A percentile compares a stretch with the other conserved stretches of the same genome.
Evolutionary conservation across 352 stramenopile species (phyloP).

Genomic region (Pythium apleroticum): DNA sequence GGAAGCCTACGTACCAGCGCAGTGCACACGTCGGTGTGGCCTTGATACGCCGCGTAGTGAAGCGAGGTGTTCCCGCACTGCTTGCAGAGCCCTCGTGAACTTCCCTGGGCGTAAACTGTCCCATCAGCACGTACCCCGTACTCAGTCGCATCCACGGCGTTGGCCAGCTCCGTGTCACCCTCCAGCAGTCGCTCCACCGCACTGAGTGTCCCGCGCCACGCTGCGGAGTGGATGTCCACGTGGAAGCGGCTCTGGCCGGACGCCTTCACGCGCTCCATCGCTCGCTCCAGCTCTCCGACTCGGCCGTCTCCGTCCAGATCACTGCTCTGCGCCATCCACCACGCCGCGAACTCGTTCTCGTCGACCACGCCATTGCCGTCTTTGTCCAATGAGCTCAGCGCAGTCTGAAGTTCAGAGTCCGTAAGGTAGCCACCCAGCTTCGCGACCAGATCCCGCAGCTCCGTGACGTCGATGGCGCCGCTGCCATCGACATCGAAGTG

Average conservation of each 20-base stretch:
- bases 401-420: constrained; percentile 34
- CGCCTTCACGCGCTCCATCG: constrained; percentile 51
- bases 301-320: constrained; percentile 44
- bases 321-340: constrained; percentile 43
- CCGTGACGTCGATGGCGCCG: constrained; percentile 47
- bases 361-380: constrained; percentile 56
- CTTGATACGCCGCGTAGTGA: constrained; percentile 80
- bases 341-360: constrained; percentile 54
- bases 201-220: constrained; percentile 47
- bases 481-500: constrained; percentile 61
- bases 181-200: constrained; percentile 47
- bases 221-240: constrained; percentile 67
- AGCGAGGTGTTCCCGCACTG: constrained; percentile 62
- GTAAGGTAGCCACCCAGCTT: constrained; percentile 60
- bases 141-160: constrained; percentile 45
- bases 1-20: constrained; percentile 33
- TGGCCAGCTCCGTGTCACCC: constrained; percentile 38
- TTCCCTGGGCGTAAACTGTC: no score
- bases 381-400: constrained; percentile 39
- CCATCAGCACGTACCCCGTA: constrained; percentile 42
- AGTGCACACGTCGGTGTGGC: constrained; percentile 39
- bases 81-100: no score
- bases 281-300: constrained; percentile 45
- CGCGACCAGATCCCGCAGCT: constrained; percentile 51
- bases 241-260: constrained; percentile 53